Conservation (phyloP, 139 green algal genomes). For the Chlorella ohadii region DNA sequence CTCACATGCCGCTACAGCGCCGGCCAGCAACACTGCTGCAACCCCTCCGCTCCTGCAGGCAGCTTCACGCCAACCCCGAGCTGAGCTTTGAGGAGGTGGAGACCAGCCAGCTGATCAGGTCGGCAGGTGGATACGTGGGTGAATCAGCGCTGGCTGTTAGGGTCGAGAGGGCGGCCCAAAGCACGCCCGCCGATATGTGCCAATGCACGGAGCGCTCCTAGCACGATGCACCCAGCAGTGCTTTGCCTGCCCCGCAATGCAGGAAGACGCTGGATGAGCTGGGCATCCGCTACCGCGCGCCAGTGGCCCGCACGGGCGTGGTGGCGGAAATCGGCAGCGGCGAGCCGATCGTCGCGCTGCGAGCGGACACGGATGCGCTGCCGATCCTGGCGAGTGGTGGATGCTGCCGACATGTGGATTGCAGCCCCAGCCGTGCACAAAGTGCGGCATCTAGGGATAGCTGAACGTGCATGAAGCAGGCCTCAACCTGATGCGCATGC, state of each 20-base stretch:
- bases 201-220: too few species aligned
- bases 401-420: too few species aligned
- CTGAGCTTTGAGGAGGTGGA: constrained; percentile 47
- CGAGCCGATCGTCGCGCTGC: constrained; percentile 72
- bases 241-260: too few species aligned
- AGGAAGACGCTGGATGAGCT: constrained; percentile 2
- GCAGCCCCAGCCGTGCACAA: neutral
- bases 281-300: constrained; percentile 26
- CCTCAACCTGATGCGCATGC: neutral
- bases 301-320: constrained; percentile 79
- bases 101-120: constrained; percentile 20
- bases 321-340: constrained; percentile 75
- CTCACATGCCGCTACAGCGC: neutral
- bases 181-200: too few species aligned
- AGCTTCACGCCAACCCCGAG: constrained; percentile 60
- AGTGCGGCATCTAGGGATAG: too few species aligned
- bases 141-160: too few species aligned
- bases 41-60: neutral
- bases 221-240: too few species aligned
- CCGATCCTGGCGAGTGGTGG: constrained; percentile 57
- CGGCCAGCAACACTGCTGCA: too few species aligned
- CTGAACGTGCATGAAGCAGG: too few species aligned
- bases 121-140: too few species aligned
- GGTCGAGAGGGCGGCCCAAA: too few species aligned
- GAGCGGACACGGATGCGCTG: constrained; percentile 93